Evolutionary conservation across 2,329 filamentous ascomycete genomes (phyloP).

Genomic region (Penicillium sp.): DNA sequence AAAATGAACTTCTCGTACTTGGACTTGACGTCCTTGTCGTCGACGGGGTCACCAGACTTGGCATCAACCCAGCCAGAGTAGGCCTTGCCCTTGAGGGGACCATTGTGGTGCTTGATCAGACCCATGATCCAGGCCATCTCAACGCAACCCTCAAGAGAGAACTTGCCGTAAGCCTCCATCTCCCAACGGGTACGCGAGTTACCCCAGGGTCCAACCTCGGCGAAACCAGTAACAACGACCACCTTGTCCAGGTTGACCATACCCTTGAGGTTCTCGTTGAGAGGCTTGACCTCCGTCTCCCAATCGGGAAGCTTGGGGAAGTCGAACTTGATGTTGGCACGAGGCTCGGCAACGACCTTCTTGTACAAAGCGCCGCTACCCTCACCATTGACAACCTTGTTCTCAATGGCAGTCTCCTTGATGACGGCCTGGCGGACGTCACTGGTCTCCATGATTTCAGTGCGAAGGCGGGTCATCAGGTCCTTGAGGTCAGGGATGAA

Average conservation of each 20-base stretch:
- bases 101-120: conserved; percentile 98
- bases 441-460: conserved; percentile 92
- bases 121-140: conserved; percentile 99
- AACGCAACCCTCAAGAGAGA: conserved; percentile 95
- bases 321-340: conserved; percentile 97
- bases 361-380: conserved; percentile 91
- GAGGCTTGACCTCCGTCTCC: conserved; percentile 86
- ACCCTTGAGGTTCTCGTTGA: conserved; percentile 86
- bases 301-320: conserved; percentile 91
- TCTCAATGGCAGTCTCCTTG: conserved; percentile 94
- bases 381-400: conserved; percentile 95
- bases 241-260: conserved; percentile 99
- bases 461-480: conserved; percentile 89
- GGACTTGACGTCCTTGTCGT: conserved; percentile 95
- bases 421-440: conserved; percentile 92
- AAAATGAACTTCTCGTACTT: conserved; percentile 98
- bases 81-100: conserved; percentile 90
- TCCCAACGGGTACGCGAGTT: conserved; percentile 98
- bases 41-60: conserved; percentile 92
- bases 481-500: conserved; percentile 96
- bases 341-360: conserved; percentile 89
- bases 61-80: conserved; percentile 96
- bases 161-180: conserved; percentile 96
- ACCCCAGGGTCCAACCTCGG: conserved; percentile 86
- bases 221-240: conserved; percentile 94